These are phyloP conservation scores for Monosiga brevicollis DNA, from an alignment of 78 protist species.

Conservation along the genomic window DNA sequence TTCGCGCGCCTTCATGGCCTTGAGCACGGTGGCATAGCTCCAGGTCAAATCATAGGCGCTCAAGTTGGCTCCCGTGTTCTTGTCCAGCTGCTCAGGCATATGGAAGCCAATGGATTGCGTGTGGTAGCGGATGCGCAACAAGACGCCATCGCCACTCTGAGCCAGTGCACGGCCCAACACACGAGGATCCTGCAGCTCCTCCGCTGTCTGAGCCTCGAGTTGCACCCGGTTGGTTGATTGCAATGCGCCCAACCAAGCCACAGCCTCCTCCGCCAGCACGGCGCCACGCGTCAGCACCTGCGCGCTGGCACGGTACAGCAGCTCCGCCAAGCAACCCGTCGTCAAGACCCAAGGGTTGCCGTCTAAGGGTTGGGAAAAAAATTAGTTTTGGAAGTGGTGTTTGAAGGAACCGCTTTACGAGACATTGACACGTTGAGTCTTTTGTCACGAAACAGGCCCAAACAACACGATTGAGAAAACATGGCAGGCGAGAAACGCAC, in stretches of 20 bases:
- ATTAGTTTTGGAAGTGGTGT: too few species aligned
- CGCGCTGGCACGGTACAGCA: not conserved
- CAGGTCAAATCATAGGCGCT: slow-evolving; percentile 9
- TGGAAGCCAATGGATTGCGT: not conserved
- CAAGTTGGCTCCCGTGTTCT: not conserved
- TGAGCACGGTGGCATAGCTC: slow-evolving; percentile 2
- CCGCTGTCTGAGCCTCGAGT: not conserved
- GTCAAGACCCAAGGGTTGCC: slow-evolving; percentile 20
- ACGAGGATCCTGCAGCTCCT: not conserved
- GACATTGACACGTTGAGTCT: too few species aligned
- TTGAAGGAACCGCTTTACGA: too few species aligned
- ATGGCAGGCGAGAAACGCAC: too few species aligned
- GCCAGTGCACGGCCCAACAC: not conserved
- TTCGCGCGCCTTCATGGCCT: slow-evolving; percentile 3
- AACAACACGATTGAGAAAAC: too few species aligned
- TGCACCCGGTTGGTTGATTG: too few species aligned
- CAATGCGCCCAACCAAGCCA: too few species aligned
- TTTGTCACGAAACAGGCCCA: too few species aligned
- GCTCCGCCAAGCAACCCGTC: not conserved
- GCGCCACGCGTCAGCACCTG: not conserved
- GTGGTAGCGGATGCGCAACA: not conserved
- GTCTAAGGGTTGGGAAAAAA: too few species aligned
- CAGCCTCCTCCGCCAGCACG: not conserved
- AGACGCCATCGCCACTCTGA: not conserved
- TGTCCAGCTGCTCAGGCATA: slow-evolving; percentile 7